Conservation (phyloP, 768 basidiomycete genomes). For the Tylopilus felleus region DNA sequence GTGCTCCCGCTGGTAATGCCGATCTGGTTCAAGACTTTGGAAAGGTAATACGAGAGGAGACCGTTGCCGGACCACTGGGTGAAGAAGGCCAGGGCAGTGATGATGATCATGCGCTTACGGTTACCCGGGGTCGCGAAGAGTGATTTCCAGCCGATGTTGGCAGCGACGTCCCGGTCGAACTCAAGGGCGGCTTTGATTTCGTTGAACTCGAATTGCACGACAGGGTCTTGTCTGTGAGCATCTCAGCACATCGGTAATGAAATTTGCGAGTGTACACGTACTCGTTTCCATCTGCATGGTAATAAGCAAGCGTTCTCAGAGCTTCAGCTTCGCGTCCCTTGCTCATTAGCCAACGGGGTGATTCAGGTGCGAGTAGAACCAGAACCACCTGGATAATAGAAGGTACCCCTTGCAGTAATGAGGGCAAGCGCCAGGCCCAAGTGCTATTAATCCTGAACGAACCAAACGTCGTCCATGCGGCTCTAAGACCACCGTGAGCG, state of each 20-base stretch:
- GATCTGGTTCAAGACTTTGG: constrained; percentile 60
- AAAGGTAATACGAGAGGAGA: constrained; percentile 71
- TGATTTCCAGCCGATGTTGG: constrained; percentile 65
- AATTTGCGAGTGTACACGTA: constrained; percentile 23
- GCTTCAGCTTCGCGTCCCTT: constrained; percentile 73
- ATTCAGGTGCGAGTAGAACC: constrained; percentile 73
- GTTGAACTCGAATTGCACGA: constrained; percentile 70
- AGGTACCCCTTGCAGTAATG: constrained; percentile 66
- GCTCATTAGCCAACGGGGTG: constrained; percentile 77
- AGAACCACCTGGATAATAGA: constrained; percentile 63
- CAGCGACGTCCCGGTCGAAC: constrained; percentile 56
- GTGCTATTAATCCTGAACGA: constrained; percentile 64
- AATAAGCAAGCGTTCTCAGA: constrained; percentile 66
- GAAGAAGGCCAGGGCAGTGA: constrained; percentile 65
- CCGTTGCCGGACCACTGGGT: constrained; percentile 80
- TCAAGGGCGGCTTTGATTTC: constrained; percentile 82
- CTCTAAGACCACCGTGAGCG: constrained; percentile 31
- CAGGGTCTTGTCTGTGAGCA: constrained; percentile 48
- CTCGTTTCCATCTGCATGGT: constrained; percentile 77
- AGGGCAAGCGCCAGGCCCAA: constrained; percentile 84
- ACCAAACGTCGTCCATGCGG: constrained; percentile 82
- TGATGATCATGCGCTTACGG: constrained; percentile 61
- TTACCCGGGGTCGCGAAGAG: constrained; percentile 68
- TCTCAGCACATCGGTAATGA: background rate
- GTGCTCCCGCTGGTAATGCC: constrained; percentile 53